Evolutionary conservation across 169 alveolate species (phyloP).

Genomic region (Amoebophrya sp.): DNA sequence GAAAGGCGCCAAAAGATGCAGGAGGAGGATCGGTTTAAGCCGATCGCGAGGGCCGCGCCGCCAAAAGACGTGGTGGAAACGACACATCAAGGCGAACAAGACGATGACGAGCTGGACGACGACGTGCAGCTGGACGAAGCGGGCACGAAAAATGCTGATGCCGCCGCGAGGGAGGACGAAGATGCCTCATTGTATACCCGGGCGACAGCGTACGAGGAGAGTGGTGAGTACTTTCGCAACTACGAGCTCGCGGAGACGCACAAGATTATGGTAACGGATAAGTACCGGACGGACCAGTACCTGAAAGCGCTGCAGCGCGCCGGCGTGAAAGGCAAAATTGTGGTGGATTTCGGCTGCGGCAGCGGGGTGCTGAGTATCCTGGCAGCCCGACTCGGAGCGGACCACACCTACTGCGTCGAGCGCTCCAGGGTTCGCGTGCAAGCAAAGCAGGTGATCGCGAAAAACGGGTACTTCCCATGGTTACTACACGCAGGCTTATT

Average conservation of each 20-base stretch:
- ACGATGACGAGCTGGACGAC: too few species aligned
- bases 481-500: not conserved
- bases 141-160: too few species aligned
- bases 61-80: too few species aligned
- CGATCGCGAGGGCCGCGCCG: too few species aligned
- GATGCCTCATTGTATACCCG: too few species aligned
- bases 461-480: not conserved
- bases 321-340: not conserved
- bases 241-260: not conserved
- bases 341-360: not conserved
- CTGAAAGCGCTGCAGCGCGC: not conserved
- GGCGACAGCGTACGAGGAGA: too few species aligned
- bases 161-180: too few species aligned
- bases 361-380: not conserved
- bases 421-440: not conserved
- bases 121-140: too few species aligned
- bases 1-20: not conserved
- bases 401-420: not conserved
- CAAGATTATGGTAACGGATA: not conserved
- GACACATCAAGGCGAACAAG: too few species aligned
- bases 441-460: not conserved
- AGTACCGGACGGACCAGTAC: not conserved
- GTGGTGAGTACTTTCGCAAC: not conserved
- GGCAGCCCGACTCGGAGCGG: not conserved
- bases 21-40: not conserved